phyloP scores from a whole-genome alignment of 257 asterid species.

The Hygrophila difformis region DNA sequence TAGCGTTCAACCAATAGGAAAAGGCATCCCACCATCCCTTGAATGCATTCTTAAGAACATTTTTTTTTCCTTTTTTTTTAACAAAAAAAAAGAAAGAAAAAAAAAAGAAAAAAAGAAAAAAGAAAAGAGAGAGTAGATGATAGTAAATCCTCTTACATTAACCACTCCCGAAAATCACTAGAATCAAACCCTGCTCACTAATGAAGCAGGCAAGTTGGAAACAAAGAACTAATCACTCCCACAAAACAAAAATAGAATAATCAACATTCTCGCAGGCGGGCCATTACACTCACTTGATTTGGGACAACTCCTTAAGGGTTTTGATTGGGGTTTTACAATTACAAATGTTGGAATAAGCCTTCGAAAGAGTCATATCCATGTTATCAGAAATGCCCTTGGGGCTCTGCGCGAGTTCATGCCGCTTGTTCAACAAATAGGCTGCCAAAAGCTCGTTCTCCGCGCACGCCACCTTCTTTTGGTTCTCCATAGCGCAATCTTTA shows the following conservation, averaged over 20 bases:
- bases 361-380: conserved; percentile 48
- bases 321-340: conserved; percentile 44
- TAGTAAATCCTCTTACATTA: too few relatives aligned
- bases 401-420: conserved; percentile 58
- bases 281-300: conserved; percentile 57
- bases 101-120: too few relatives aligned
- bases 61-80: too few relatives aligned
- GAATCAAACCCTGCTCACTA: too few relatives aligned
- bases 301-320: conserved; percentile 58
- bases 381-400: conserved; percentile 78
- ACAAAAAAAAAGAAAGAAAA: too few relatives aligned
- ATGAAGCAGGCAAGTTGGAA: background rate
- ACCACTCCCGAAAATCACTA: too few relatives aligned
- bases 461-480: conserved; percentile 33
- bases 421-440: conserved; percentile 49
- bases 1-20: too few relatives aligned
- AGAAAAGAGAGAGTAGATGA: too few relatives aligned
- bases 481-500: conserved; percentile 32
- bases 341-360: conserved; percentile 69
- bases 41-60: too few relatives aligned
- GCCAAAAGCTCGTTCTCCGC: conserved; percentile 66
- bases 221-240: background rate
- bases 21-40: too few relatives aligned
- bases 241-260: conserved; percentile 5
- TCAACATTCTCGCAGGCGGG: background rate